Percentiles rank a stretch among this genome's conserved stretches.
Conservation (phyloP, 139 green algal genomes). For the Parachlorella kessleri region DNA sequence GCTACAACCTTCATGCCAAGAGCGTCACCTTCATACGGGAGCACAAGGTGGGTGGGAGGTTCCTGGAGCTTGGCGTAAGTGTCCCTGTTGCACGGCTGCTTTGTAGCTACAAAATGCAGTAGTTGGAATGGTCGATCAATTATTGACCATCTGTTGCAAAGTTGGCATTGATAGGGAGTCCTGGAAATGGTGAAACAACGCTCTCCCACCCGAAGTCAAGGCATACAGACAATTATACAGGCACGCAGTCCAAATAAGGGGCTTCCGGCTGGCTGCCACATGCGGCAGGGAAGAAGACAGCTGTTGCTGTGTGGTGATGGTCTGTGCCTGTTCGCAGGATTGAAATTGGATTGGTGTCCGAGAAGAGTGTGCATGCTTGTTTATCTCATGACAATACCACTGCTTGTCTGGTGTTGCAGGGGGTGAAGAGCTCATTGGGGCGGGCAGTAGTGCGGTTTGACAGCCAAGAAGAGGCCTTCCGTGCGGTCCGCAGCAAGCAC, state of each 20-base stretch:
- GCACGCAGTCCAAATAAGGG: too few relatives aligned
- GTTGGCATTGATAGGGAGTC: not conserved
- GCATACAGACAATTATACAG: too few relatives aligned
- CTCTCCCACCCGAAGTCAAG: not conserved
- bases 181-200: not conserved
- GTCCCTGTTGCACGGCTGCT: not conserved
- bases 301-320: not conserved
- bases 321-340: not conserved
- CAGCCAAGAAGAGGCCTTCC: slow-evolving; percentile 17
- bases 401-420: not conserved
- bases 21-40: slow-evolving; percentile 16
- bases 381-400: not conserved
- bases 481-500: slow-evolving; percentile 23
- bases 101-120: too few relatives aligned
- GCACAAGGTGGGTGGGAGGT: not conserved
- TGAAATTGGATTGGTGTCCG: too few relatives aligned
- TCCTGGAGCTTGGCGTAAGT: not conserved
- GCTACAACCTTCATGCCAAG: slow-evolving; percentile 26
- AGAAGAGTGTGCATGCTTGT: not conserved
- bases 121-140: too few relatives aligned
- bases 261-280: not conserved
- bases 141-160: too few relatives aligned
- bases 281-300: not conserved
- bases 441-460: slow-evolving; percentile 24
- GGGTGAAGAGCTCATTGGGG: not conserved